A percentile compares a stretch with the other conserved stretches of the same genome.
phyloP scores from a whole-genome alignment of 169 alveolate genomes.

The Babesia gibsoni region DNA sequence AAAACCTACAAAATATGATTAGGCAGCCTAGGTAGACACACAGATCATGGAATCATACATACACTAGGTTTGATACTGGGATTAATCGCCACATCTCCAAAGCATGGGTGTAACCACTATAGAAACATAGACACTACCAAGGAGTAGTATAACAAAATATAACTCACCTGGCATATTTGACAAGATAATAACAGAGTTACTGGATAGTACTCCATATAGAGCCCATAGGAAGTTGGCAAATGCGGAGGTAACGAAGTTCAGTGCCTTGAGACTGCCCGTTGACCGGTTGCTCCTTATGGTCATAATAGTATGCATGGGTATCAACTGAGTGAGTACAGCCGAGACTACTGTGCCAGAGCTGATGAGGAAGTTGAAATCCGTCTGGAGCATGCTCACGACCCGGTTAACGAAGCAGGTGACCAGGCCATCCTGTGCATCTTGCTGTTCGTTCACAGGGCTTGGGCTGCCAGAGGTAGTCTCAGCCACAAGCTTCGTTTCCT shows the following conservation, averaged over 20 bases:
- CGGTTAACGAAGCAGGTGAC: not conserved
- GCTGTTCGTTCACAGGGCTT: no score
- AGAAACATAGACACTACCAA: slow-evolving; percentile 34
- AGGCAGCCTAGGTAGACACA: not conserved
- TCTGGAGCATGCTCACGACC: slow-evolving; percentile 9
- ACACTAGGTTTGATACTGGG: slow-evolving; percentile 9
- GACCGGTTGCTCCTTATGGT: slow-evolving; percentile 65
- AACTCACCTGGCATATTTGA: slow-evolving; percentile 67
- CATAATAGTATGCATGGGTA: slow-evolving; percentile 60
- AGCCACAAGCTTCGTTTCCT: no score
- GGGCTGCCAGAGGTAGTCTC: no score
- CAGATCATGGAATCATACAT: not conserved
- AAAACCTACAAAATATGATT: slow-evolving; percentile 19
- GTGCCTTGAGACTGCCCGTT: slow-evolving; percentile 64
- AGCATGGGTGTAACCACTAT: slow-evolving; percentile 18
- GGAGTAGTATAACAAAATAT: not conserved
- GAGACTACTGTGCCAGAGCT: slow-evolving; percentile 63
- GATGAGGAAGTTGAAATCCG: slow-evolving; percentile 55
- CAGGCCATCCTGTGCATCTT: slow-evolving; percentile 1
- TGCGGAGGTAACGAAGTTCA: slow-evolving; percentile 62
- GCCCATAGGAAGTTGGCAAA: slow-evolving; percentile 70
- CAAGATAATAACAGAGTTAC: slow-evolving; percentile 57
- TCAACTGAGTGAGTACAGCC: slow-evolving; percentile 65
- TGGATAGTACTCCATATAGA: slow-evolving; percentile 63
- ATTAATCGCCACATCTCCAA: slow-evolving; percentile 38